Percentiles rank a stretch among this genome's conserved stretches.
Conservation (phyloP, 768 basidiomycete species). For the Boletus vinaceobasis region DNA sequence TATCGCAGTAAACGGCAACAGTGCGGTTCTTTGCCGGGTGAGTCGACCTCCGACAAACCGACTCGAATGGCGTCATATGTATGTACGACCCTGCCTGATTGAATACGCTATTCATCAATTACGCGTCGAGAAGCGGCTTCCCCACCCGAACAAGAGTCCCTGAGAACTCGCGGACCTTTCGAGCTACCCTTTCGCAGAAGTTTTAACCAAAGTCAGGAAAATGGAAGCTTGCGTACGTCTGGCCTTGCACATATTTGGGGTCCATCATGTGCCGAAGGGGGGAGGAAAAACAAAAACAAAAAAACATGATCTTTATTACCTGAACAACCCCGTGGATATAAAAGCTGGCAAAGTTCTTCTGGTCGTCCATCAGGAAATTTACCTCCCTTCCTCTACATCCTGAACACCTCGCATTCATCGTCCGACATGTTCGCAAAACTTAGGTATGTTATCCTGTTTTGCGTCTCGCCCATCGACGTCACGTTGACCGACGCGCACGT, state of each 20-base stretch:
- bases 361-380: not conserved
- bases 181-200: too few relatives aligned
- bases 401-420: too few relatives aligned
- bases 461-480: not conserved
- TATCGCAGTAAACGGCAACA: too few relatives aligned
- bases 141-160: conserved; percentile 51
- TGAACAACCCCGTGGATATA: not conserved
- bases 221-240: not conserved
- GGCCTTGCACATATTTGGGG: too few relatives aligned
- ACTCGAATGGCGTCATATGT: too few relatives aligned
- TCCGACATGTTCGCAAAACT: not conserved
- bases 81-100: accelerated
- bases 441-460: not conserved
- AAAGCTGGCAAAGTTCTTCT: not conserved
- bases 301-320: not conserved
- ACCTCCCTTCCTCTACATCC: not conserved
- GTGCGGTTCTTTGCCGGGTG: too few relatives aligned
- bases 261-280: too few relatives aligned
- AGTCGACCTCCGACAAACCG: too few relatives aligned
- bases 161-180: conserved; percentile 52
- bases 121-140: not conserved
- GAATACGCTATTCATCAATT: not conserved
- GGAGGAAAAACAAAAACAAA: too few relatives aligned
- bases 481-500: not conserved
- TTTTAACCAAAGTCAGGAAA: not conserved